These are phyloP conservation scores for Diphasiastrum complanatum DNA, from an alignment of 83 land plant species.

Conservation along the genomic window DNA sequence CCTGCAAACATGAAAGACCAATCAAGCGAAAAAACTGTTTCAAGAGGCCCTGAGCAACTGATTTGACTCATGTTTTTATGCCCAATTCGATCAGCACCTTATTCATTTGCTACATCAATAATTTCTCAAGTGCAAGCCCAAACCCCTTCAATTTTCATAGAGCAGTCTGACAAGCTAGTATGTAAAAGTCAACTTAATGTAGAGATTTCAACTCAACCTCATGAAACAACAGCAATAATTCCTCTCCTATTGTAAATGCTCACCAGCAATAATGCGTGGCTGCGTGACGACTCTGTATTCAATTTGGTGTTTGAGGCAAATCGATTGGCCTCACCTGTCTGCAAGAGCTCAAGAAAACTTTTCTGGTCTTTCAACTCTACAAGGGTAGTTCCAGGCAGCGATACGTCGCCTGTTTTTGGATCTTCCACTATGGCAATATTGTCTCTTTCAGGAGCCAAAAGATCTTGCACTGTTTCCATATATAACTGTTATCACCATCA, in stretches of 20 bases:
- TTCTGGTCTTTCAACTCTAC: conserved; percentile 61
- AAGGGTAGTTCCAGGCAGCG: conserved; percentile 69
- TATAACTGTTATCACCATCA: too few species aligned
- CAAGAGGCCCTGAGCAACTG: not conserved
- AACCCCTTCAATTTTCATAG: too few species aligned
- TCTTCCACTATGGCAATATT: conserved; percentile 82
- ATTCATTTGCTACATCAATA: too few species aligned
- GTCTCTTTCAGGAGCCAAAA: conserved; percentile 66
- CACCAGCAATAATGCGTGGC: conserved; percentile 85
- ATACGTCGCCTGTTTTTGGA: conserved; percentile 83
- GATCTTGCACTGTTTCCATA: conserved; percentile 86
- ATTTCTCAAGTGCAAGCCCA: too few species aligned
- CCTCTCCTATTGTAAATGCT: not conserved
- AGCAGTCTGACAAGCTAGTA: too few species aligned
- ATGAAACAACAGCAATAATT: not conserved
- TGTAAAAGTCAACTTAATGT: too few species aligned
- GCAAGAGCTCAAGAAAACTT: conserved; percentile 62
- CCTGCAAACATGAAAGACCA: conserved; percentile 30
- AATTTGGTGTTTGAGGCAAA: conserved; percentile 81
- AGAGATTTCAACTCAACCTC: too few species aligned
- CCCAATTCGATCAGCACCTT: too few species aligned
- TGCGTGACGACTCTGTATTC: conserved; percentile 86
- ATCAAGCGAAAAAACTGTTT: not conserved
- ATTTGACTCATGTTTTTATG: too few species aligned
- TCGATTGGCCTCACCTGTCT: conserved; percentile 72